phyloP scores from a whole-genome alignment of 1,139 yeast species.

The Scheffersomyces parashehatae region DNA sequence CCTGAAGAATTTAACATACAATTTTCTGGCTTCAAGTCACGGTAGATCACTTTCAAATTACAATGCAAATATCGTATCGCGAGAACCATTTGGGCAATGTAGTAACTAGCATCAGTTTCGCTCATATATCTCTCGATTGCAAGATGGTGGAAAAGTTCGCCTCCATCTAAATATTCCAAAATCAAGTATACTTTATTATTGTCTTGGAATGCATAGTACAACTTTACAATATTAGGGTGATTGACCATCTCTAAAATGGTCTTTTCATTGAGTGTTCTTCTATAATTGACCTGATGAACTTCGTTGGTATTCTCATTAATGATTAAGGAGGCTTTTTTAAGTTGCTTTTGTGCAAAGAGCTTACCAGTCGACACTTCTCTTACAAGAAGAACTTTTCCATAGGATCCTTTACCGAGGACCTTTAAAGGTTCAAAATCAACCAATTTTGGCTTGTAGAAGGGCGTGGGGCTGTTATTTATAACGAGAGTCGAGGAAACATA shows the following conservation, averaged over 20 bases:
- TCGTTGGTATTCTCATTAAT: slow-evolving; percentile 39
- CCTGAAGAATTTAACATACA: slow-evolving; percentile 81
- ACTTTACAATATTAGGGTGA: slow-evolving; percentile 86
- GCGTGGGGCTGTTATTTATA: slow-evolving; percentile 5
- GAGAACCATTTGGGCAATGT: slow-evolving; percentile 82
- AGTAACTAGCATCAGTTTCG: slow-evolving; percentile 78
- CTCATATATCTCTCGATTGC: slow-evolving; percentile 47
- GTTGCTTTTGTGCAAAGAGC: slow-evolving; percentile 43
- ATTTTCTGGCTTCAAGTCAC: slow-evolving; percentile 93
- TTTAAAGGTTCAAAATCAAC: slow-evolving; percentile 38
- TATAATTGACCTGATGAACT: slow-evolving; percentile 36
- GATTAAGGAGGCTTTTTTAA: slow-evolving; percentile 39
- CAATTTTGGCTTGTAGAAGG: slow-evolving; percentile 17
- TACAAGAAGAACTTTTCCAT: slow-evolving; percentile 43
- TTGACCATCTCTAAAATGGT: slow-evolving; percentile 47
- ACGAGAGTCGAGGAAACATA: slow-evolving; percentile 18
- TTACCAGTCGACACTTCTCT: slow-evolving; percentile 33
- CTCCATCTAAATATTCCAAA: slow-evolving; percentile 89
- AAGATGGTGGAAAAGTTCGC: slow-evolving; percentile 86
- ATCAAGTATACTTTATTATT: slow-evolving; percentile 74
- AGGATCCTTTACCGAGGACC: slow-evolving; percentile 45
- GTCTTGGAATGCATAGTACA: slow-evolving; percentile 90
- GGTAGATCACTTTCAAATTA: slow-evolving; percentile 77
- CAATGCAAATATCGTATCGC: slow-evolving; percentile 78
- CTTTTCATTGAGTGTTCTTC: slow-evolving; percentile 43